These are phyloP conservation scores for Penicillium sp. DNA, from an alignment of 2,329 filamentous ascomycete genomes.

Conservation along the genomic window DNA sequence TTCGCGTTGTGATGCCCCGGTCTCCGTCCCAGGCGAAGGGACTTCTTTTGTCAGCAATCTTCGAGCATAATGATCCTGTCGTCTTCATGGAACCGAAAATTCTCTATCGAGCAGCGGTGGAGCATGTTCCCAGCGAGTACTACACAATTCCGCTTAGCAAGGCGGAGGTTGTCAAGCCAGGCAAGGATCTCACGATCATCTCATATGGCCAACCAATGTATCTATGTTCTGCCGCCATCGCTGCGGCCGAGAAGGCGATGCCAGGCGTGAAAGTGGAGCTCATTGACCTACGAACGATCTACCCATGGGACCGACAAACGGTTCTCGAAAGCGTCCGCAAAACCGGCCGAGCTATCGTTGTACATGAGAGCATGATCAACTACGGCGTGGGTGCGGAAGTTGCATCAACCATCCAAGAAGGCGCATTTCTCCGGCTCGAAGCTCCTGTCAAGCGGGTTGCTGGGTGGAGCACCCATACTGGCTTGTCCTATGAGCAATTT, in stretches of 20 bases:
- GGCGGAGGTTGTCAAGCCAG: constrained; percentile 75
- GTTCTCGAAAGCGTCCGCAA: constrained; percentile 78
- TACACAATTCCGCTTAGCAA: constrained; percentile 82
- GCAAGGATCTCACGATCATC: constrained; percentile 73
- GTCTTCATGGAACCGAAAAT: constrained; percentile 94
- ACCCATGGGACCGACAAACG: constrained; percentile 82
- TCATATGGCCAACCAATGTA: constrained; percentile 89
- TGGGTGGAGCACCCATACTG: constrained; percentile 83
- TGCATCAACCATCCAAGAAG: constrained; percentile 79
- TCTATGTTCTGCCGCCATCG: constrained; percentile 70
- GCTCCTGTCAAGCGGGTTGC: constrained; percentile 79
- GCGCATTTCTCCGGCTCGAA: constrained; percentile 76
- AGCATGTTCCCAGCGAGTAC: constrained; percentile 75
- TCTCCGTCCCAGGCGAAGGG: constrained; percentile 87
- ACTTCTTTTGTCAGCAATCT: constrained; percentile 68
- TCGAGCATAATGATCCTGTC: constrained; percentile 72
- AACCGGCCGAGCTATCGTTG: constrained; percentile 78
- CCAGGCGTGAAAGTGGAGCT: constrained; percentile 69
- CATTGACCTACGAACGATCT: constrained; percentile 81
- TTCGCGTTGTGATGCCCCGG: constrained; percentile 78
- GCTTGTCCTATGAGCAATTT: constrained; percentile 71
- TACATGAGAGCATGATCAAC: constrained; percentile 90
- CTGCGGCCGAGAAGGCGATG: constrained; percentile 66
- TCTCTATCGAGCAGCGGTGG: constrained; percentile 81
- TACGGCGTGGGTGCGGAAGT: constrained; percentile 85